phyloP scores from a whole-genome alignment of 495 filamentous ascomycete species.

The Oleoguttula mirabilis region DNA sequence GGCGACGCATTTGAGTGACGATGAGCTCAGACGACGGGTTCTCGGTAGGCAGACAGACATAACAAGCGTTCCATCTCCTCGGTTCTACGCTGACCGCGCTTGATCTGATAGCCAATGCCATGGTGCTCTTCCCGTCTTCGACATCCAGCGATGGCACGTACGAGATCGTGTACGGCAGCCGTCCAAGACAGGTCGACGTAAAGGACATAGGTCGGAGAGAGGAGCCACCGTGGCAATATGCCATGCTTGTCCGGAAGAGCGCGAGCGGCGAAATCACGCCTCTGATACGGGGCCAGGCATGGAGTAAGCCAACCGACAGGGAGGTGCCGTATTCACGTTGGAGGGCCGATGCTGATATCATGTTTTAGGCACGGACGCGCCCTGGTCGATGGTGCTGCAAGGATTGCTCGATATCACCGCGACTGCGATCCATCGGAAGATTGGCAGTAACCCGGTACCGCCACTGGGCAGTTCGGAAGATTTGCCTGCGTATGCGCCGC shows the following conservation, averaged over 20 bases:
- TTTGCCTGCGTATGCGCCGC: constrained; percentile 2
- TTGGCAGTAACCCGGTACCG: background rate
- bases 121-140: constrained; percentile 2
- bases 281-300: background rate
- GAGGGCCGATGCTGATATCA: background rate
- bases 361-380: background rate
- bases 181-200: background rate
- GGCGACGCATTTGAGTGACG: constrained; percentile 5
- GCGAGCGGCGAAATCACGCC: background rate
- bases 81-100: background rate
- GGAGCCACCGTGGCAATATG: constrained; percentile 9
- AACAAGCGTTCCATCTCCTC: background rate
- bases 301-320: background rate
- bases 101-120: constrained; percentile 1
- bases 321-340: background rate
- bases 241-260: constrained; percentile 1
- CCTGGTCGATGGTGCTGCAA: constrained; percentile 7
- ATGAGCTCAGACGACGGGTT: constrained; percentile 4
- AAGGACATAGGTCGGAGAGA: background rate
- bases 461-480: background rate
- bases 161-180: constrained; percentile 1
- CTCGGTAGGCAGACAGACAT: constrained; percentile 4
- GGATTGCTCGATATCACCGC: constrained; percentile 5
- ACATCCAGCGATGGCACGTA: background rate
- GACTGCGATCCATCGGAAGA: background rate